Percentiles rank a stretch among this genome's conserved stretches.
phyloP scores from a whole-genome alignment of 345 rosid species.

The Salix koriyanagi region DNA sequence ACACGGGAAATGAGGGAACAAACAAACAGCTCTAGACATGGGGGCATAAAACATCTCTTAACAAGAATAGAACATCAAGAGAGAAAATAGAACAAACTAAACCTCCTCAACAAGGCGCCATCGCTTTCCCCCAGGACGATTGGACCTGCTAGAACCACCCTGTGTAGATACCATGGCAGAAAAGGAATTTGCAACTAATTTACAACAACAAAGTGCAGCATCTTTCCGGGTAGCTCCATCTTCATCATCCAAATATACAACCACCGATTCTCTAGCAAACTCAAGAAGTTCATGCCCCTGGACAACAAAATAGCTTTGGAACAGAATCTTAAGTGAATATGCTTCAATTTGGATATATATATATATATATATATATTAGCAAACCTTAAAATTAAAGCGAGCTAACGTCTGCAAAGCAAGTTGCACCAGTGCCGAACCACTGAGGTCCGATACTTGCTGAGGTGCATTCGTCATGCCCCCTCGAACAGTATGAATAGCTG shows the following conservation, averaged over 20 bases:
- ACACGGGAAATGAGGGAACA: not conserved
- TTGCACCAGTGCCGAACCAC: slow-evolving; percentile 73
- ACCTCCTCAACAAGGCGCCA: slow-evolving; percentile 93
- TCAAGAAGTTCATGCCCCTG: slow-evolving; percentile 70
- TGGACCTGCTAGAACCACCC: slow-evolving; percentile 68
- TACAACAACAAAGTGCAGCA: slow-evolving; percentile 94
- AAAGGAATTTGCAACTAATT: slow-evolving; percentile 76
- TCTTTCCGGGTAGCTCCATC: slow-evolving; percentile 86
- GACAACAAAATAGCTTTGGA: slow-evolving; percentile 21
- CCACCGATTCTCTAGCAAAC: slow-evolving; percentile 88
- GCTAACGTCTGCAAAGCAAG: slow-evolving; percentile 96
- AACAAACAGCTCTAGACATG: not conserved
- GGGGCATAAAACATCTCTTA: not conserved
- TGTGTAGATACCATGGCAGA: slow-evolving; percentile 44
- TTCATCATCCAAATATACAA: slow-evolving; percentile 83
- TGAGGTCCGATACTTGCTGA: slow-evolving; percentile 64
- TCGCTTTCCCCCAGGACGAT: slow-evolving; percentile 71
- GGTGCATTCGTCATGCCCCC: slow-evolving; percentile 44
- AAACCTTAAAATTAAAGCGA: slow-evolving; percentile 86
- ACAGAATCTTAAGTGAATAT: slow-evolving; percentile 3
- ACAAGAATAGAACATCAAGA: not conserved
- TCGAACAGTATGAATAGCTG: slow-evolving; percentile 51
- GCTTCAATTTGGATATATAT: slow-evolving; percentile 1
- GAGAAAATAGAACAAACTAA: not conserved
- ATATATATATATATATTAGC: not conserved